These are phyloP conservation scores for Colletotrichum gigasporum DNA, from an alignment of 2,329 filamentous ascomycete genomes.

Conservation along the genomic window DNA sequence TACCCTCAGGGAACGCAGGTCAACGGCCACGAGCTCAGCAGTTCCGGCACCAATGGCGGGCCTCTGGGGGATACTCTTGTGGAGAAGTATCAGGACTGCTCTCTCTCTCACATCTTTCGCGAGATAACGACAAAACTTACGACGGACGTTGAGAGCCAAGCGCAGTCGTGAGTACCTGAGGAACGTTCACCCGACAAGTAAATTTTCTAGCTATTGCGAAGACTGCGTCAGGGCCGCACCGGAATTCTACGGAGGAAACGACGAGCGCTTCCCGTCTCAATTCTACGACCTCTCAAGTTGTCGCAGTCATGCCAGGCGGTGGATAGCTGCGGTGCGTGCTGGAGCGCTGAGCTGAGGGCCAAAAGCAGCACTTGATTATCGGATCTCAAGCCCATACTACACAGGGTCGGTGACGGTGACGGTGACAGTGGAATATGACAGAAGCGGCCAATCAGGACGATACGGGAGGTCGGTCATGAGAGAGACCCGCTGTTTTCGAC, in stretches of 20 bases:
- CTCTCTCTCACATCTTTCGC: slow-evolving; percentile 74
- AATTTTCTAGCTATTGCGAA: too few species aligned
- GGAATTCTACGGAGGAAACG: neutral
- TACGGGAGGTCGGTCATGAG: neutral
- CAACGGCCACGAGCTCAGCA: slow-evolving; percentile 62
- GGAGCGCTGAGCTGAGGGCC: too few species aligned
- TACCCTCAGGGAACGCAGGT: slow-evolving; percentile 76
- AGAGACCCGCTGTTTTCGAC: neutral
- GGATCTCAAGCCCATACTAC: too few species aligned
- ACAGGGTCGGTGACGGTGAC: too few species aligned
- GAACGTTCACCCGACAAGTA: too few species aligned
- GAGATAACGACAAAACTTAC: slow-evolving; percentile 63
- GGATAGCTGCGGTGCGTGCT: too few species aligned
- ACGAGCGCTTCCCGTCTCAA: too few species aligned
- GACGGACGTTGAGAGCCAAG: slow-evolving; percentile 34
- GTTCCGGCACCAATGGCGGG: slow-evolving; percentile 37
- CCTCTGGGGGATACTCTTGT: slow-evolving; percentile 56
- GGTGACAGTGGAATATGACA: neutral
- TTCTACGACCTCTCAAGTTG: too few species aligned
- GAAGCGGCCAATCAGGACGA: neutral
- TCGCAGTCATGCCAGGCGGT: too few species aligned
- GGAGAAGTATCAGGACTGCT: slow-evolving; percentile 78
- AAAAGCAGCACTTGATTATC: too few species aligned
- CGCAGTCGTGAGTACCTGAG: slow-evolving; percentile 12
- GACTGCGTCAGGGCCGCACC: too few species aligned